Evolutionary conservation across 2,329 filamentous ascomycete species (phyloP).

Genomic region (Neofusicoccum laricinum): DNA sequence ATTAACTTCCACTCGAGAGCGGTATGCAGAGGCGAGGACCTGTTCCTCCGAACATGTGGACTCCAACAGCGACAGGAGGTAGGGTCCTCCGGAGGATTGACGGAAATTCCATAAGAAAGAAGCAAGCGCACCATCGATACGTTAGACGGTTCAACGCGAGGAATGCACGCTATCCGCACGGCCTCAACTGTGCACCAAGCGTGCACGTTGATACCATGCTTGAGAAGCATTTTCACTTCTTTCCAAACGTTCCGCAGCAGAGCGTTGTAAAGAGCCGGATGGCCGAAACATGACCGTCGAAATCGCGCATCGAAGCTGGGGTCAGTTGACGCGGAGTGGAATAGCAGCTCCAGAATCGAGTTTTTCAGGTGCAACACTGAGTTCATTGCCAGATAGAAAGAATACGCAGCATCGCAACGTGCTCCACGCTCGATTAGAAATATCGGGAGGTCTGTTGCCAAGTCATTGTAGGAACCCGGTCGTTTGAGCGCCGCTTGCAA

Average conservation of each 20-base stretch:
- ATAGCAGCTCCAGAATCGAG: neutral
- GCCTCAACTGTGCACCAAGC: neutral
- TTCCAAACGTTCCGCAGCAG: neutral
- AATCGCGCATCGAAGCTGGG: neutral
- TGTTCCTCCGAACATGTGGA: too few relatives aligned
- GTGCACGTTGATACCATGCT: neutral
- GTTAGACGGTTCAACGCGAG: too few relatives aligned
- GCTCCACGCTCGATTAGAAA: neutral
- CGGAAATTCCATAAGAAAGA: too few relatives aligned
- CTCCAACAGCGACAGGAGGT: neutral
- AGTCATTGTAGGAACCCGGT: accelerated
- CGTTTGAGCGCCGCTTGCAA: neutral
- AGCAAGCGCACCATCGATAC: too few relatives aligned
- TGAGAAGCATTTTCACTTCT: neutral
- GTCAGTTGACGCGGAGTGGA: neutral
- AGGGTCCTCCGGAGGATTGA: neutral
- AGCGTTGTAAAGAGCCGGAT: neutral
- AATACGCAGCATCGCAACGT: neutral
- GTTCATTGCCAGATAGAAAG: neutral
- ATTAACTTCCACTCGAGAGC: neutral
- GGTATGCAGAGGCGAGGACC: neutral
- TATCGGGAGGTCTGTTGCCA: too few relatives aligned
- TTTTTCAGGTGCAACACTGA: too few relatives aligned
- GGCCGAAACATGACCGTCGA: neutral
- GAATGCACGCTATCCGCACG: neutral